These are phyloP conservation scores for Tuber indicum DNA, from an alignment of 495 filamentous ascomycete species.

Conservation along the genomic window DNA sequence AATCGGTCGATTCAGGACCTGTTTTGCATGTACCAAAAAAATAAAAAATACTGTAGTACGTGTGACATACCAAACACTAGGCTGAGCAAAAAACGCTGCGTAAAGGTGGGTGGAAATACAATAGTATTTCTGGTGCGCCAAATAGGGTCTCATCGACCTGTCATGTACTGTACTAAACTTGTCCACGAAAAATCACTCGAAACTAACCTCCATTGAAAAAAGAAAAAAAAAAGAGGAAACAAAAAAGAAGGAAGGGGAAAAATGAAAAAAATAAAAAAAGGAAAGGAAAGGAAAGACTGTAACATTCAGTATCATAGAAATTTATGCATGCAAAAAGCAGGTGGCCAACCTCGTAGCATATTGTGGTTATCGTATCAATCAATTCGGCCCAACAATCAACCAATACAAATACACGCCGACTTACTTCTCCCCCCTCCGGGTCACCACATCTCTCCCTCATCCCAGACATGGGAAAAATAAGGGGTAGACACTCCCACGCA, in stretches of 20 bases:
- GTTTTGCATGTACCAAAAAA: too few species aligned
- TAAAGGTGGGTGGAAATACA: too few species aligned
- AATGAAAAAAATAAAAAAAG: neutral
- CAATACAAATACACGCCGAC: neutral
- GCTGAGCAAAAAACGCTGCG: too few species aligned
- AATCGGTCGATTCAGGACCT: neutral
- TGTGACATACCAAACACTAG: too few species aligned
- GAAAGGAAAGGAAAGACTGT: neutral
- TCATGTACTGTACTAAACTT: neutral
- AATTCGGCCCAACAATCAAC: neutral
- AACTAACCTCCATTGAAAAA: neutral
- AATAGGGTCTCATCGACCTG: too few species aligned
- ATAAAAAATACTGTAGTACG: too few species aligned
- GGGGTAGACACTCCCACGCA: neutral
- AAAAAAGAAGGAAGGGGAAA: too few species aligned
- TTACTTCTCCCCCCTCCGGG: neutral
- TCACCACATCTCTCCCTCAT: neutral
- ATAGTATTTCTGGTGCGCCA: too few species aligned
- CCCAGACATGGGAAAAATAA: neutral
- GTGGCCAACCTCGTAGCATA: neutral
- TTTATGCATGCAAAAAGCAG: neutral
- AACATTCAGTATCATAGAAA: neutral
- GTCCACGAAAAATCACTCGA: neutral
- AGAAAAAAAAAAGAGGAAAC: neutral
- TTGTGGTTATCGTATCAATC: neutral